Conservation (phyloP, 2,329 filamentous ascomycete species). For the Curvularia sp. region DNA sequence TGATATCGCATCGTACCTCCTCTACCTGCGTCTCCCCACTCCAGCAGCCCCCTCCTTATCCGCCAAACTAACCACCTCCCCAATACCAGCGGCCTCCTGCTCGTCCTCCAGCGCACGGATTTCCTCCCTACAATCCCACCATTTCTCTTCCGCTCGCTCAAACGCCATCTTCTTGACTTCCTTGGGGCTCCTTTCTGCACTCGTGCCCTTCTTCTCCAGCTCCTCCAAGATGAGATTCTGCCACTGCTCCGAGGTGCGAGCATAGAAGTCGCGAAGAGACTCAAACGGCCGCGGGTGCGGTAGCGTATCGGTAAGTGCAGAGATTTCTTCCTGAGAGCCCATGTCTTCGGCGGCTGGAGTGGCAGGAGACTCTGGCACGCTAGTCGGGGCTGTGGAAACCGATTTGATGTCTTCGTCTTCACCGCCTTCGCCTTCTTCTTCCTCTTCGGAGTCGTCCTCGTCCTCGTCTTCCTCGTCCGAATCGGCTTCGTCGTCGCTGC, state of each 20-base stretch:
- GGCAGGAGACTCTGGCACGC: conserved; percentile 36
- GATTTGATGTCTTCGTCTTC: conserved; percentile 61
- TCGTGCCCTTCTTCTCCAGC: conserved; percentile 65
- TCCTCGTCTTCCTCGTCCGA: conserved; percentile 59
- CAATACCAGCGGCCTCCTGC: conserved; percentile 93
- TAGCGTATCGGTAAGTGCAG: conserved; percentile 70
- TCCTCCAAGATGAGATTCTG: conserved; percentile 83
- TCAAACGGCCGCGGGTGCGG: conserved; percentile 87
- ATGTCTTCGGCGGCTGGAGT: conserved; percentile 40
- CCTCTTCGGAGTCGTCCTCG: conserved; percentile 50
- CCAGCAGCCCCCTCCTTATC: conserved; percentile 64
- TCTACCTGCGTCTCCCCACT: conserved; percentile 44
- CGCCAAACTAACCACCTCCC: conserved; percentile 87
- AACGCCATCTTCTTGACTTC: conserved; percentile 93
- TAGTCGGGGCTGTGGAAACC: conserved; percentile 62
- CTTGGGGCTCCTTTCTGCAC: conserved; percentile 76
- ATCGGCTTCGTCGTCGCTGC: conserved; percentile 54
- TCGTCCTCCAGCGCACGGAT: conserved; percentile 91
- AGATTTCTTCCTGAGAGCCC: conserved; percentile 61
- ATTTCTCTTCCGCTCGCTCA: conserved; percentile 90
- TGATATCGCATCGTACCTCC: background rate
- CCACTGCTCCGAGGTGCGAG: conserved; percentile 86
- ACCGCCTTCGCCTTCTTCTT: conserved; percentile 63
- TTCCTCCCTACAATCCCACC: conserved; percentile 98
- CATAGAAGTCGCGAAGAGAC: conserved; percentile 88